Evolutionary conservation across 2,329 filamentous ascomycete genomes (phyloP).

Genomic region (Nigrospora oryzae): DNA sequence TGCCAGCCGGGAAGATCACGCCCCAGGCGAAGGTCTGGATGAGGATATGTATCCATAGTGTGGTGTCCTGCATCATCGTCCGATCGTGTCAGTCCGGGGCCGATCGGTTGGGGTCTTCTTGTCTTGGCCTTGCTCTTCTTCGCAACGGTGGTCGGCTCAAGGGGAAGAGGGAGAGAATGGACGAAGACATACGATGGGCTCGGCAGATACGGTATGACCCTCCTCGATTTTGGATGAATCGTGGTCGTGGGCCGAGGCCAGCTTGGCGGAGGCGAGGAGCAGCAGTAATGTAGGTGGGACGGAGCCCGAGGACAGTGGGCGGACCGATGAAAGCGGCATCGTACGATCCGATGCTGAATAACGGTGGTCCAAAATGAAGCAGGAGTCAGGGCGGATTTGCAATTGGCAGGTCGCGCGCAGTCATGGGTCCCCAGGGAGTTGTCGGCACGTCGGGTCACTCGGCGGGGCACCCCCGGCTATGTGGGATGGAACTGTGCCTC

Average conservation of each 20-base stretch:
- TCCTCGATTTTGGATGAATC: slow-evolving; percentile 52
- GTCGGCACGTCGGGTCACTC: too few relatives aligned
- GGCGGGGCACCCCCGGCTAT: too few relatives aligned
- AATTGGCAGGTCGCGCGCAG: too few relatives aligned
- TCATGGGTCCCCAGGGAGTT: too few relatives aligned
- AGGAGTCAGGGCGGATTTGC: too few relatives aligned
- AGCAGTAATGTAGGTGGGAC: slow-evolving; percentile 6
- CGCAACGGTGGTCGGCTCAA: neutral
- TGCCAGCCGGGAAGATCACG: slow-evolving; percentile 84
- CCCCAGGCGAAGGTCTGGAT: slow-evolving; percentile 83
- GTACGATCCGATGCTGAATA: too few relatives aligned
- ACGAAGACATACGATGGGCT: slow-evolving; percentile 61
- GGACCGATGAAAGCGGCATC: too few relatives aligned
- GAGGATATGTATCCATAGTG: slow-evolving; percentile 90
- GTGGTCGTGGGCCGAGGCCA: slow-evolving; percentile 36
- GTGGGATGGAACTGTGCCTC: too few relatives aligned
- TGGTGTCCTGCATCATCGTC: slow-evolving; percentile 51
- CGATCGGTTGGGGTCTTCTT: slow-evolving; percentile 3
- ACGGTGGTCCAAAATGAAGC: too few relatives aligned
- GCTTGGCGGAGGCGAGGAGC: slow-evolving; percentile 13
- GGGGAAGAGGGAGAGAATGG: neutral
- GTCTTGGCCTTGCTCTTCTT: neutral
- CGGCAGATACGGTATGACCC: slow-evolving; percentile 59
- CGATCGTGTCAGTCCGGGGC: slow-evolving; percentile 21
- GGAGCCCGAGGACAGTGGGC: too few relatives aligned